Base-by-base conservation (phyloP, 352 stramenopile species). In the Salisapilia sapeloensis region DNA sequence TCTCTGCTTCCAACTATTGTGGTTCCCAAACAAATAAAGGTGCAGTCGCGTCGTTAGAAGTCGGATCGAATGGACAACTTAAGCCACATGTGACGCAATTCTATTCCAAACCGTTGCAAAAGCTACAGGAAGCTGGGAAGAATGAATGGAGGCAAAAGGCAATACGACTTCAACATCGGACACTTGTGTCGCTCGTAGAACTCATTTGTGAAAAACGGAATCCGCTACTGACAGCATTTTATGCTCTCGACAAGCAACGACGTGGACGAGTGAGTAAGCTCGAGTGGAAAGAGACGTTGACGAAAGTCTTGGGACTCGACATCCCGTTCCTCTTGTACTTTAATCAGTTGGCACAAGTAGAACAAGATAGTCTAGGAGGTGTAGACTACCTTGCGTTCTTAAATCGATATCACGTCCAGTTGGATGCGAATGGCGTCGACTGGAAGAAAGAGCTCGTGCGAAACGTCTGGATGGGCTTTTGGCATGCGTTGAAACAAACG, bases 1-100 rank as follows among this genome's bases (percentile, higher is more conserved):
- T 96, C 48, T 94, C 77, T 8, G 85, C 85, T 6, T 93, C 77
- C 7, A 90, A 71, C 40, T 96, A 96, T 45, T 94, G 83, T 38
- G 80, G 79, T 2, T 90, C 75, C 6, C 76, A 91, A 45, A 92
- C 72, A 3, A 96, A 96, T 53, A 87, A 92, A 30, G 71, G 74
- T 11, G 74, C 74, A 3, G 82, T 78, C 21, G 69, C 80, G 2
- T 60, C 79, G 37, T 36, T 85, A 8, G 48, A 80, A 22, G 35
- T 81, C 6, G 57, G 64, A 17, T 57, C 79, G 24, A 62, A 76
- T 33, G 57, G 60, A 8, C 64, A 91, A 27, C 48, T 96, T 10
- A 87, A 92, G 46, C 83, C 81, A 1, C 74, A 93, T 20, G 83
- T 96, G 4, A 78, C 94, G 11, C 84, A 96, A 48, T 95, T 89